Percentiles rank a stretch among this genome's conserved stretches.
phyloP scores from a whole-genome alignment of 129 eudicot genomes.

The Escallonia herrerae region DNA sequence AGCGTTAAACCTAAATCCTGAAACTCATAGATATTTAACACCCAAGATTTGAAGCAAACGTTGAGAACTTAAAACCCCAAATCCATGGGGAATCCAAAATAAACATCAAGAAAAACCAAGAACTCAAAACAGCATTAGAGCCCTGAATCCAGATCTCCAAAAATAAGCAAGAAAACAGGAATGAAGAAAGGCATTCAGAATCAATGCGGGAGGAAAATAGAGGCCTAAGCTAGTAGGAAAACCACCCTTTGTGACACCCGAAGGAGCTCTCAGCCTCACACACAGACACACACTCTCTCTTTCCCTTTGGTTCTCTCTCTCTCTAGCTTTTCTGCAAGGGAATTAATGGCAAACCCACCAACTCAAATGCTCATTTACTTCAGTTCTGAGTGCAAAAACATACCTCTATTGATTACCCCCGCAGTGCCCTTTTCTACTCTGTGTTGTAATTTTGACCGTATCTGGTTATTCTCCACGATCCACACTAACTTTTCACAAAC shows the following conservation, averaged over 20 bases:
- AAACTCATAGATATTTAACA: constrained; percentile 7
- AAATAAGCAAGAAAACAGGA: background rate
- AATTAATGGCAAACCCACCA: constrained; percentile 34
- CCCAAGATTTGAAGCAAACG: constrained; percentile 2
- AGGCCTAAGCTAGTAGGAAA: constrained; percentile 23
- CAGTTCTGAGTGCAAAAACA: constrained; percentile 32
- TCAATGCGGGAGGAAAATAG: background rate
- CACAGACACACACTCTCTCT: background rate
- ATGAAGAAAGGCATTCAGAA: no score
- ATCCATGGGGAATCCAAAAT: constrained; percentile 2
- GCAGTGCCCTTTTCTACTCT: constrained; percentile 1
- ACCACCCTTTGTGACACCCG: constrained; percentile 15
- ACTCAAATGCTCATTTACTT: constrained; percentile 43
- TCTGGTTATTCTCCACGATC: background rate
- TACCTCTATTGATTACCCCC: constrained; percentile 28
- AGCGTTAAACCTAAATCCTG: background rate
- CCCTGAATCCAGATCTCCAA: constrained; percentile 36
- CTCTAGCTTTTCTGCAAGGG: constrained; percentile 8
- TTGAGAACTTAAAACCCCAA: constrained; percentile 7
- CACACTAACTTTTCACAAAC: constrained; percentile 1
- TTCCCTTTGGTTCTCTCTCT: constrained; percentile 3
- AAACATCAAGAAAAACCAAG: constrained; percentile 9
- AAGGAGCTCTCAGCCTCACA: background rate
- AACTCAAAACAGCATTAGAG: constrained; percentile 2
- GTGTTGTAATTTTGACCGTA: background rate